These are phyloP conservation scores for Dioscorea cayenensis DNA, from an alignment of 116 monocot genomes.

Conservation along the genomic window DNA sequence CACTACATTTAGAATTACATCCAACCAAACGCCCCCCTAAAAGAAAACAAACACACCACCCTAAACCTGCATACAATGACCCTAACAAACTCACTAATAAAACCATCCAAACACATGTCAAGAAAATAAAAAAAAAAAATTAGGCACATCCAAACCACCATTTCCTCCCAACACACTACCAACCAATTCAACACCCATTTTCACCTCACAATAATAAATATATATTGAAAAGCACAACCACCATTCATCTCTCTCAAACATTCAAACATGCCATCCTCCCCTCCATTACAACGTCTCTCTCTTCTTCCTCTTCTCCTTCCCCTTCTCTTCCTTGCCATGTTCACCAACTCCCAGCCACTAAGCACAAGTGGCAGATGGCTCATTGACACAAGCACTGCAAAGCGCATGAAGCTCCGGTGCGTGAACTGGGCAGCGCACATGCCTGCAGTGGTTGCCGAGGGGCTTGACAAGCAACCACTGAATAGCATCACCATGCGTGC, in stretches of 20 bases:
- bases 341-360: slow-evolving; percentile 14
- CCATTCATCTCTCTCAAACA: no score
- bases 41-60: no score
- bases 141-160: neutral
- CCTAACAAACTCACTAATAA: no score
- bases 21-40: no score
- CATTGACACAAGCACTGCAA: slow-evolving; percentile 27
- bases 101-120: no score
- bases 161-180: neutral
- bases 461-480: slow-evolving; percentile 34
- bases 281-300: neutral
- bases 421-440: slow-evolving; percentile 71
- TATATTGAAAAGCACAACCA: no score
- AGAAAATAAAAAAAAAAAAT: no score
- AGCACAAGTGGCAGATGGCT: slow-evolving; percentile 40
- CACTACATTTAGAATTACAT: no score
- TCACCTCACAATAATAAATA: no score
- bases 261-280: no score
- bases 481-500: slow-evolving; percentile 6
- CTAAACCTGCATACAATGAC: no score
- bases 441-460: slow-evolving; percentile 44
- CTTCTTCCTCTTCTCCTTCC: slow-evolving; percentile 4
- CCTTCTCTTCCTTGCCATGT: slow-evolving; percentile 2
- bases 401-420: slow-evolving; percentile 63
- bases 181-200: no score